A percentile compares a stretch with the other conserved stretches of the same genome.
Evolutionary conservation across 495 filamentous ascomycete species (phyloP).

Genomic region (Lophiotrema nucula): DNA sequence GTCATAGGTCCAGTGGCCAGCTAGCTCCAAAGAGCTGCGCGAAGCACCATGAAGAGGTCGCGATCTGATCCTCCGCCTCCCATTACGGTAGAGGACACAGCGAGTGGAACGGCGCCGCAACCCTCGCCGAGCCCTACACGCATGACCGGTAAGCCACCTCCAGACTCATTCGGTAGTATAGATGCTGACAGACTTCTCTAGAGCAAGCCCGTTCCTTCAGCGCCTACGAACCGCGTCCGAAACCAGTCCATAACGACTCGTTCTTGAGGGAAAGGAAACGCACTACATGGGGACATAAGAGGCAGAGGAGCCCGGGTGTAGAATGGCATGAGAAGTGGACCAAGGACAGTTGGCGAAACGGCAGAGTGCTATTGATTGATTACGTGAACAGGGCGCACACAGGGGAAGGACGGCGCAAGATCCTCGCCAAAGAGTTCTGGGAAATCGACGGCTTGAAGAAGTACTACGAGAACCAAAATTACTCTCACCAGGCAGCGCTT

Average conservation of each 20-base stretch:
- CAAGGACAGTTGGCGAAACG: conserved; percentile 34
- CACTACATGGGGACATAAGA: conserved; percentile 25
- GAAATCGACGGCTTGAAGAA: conserved; percentile 44
- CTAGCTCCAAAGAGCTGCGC: too few relatives aligned
- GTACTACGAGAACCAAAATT: conserved; percentile 43
- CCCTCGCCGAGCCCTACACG: conserved; percentile 13
- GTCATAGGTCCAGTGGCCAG: too few relatives aligned
- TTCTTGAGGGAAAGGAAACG: neutral
- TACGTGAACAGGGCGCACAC: conserved; percentile 31
- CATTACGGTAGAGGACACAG: conserved; percentile 33
- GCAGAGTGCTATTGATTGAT: conserved; percentile 40
- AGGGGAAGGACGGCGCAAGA: conserved; percentile 41
- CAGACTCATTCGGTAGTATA: too few relatives aligned
- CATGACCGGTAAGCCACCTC: conserved; percentile 4
- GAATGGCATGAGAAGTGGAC: conserved; percentile 39
- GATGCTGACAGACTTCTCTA: too few relatives aligned
- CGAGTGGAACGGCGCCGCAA: conserved; percentile 6
- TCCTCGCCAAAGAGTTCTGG: conserved; percentile 50
- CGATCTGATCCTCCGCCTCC: conserved; percentile 31
- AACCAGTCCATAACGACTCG: neutral
- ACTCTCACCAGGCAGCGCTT: conserved; percentile 42
- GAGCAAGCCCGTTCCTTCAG: conserved; percentile 7
- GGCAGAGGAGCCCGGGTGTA: conserved; percentile 29
- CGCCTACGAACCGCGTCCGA: neutral
- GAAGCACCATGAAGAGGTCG: too few relatives aligned